Evolutionary conservation across 2,329 filamentous ascomycete genomes (phyloP), one percentile per base, ranked within the genome.

Genomic region (Xylaria sp.): DNA sequence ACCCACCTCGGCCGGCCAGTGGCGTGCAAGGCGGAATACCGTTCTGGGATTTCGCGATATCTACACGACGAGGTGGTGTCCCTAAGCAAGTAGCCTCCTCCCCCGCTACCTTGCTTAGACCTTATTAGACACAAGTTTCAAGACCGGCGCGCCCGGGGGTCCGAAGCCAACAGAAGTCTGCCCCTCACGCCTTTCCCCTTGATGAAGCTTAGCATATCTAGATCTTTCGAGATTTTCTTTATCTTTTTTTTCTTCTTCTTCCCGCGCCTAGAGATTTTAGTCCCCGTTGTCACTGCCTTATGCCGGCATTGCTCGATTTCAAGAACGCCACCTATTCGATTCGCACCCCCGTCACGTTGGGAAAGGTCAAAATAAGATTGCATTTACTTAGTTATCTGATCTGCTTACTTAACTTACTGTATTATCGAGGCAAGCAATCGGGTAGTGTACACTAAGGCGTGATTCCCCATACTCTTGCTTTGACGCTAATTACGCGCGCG

Each of bases 341-440:
- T 26, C 13, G 10, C 48, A 17, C 31, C 48, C 36, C 9, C 28
- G 40, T 54, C 17, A 31, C n/a, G 28, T 54, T 13, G 28, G 51
- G 53, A 26, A 42, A n/a, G 7, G n/a, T n/a, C 6, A n/a, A 44
- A 9, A 7, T 44, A 4, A 2, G 36, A 44, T 6, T n/a, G 11
- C 6, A 44, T 2, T 44, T 44, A 44, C 15, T 42, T 42, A 42
- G 5, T n/a, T 44, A 44, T 17, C n/a, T 44, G 13, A 44, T 6
- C n/a, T n/a, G 17, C 15, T 44, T 44, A n/a, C 40, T 44, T 44
- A 51, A 63, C 65, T 67, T 67, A 67, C 60, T 67, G 60, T 64
- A 44, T 49, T 64, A 20, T 49, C 42, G 11, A 57, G 40, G 58
- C 33, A 49, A 49, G 40, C 23, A 49, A 20, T 31, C n/a, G 48